phyloP scores from a whole-genome alignment of 164 flowering plant species.

The Cinnamomum micranthum region DNA sequence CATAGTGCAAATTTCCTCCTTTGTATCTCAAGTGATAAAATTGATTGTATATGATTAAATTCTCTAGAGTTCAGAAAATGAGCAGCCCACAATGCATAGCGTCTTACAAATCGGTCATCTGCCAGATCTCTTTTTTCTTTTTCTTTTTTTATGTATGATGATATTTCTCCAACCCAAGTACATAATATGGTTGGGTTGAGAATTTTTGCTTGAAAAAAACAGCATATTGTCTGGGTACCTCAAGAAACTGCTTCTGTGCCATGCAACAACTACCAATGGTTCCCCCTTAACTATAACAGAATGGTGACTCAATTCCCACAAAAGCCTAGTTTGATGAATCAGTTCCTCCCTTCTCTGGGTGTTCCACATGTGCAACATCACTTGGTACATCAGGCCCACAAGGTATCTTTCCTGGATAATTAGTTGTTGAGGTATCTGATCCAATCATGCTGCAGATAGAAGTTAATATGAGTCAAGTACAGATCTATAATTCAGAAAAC shows the following conservation, averaged over 20 bases:
- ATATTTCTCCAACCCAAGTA: constrained; percentile 6
- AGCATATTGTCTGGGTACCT: not conserved
- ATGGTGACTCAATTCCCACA: not conserved
- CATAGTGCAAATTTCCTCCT: not conserved
- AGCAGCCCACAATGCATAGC: not conserved
- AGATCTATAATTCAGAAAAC: not conserved
- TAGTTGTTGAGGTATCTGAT: constrained; percentile 49
- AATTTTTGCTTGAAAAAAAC: not conserved
- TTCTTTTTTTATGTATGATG: not conserved
- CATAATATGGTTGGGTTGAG: not conserved
- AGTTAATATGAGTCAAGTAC: not conserved
- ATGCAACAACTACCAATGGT: not conserved
- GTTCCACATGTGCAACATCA: constrained; percentile 37
- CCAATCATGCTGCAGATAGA: constrained; percentile 49
- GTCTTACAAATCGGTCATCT: not conserved
- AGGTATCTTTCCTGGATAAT: constrained; percentile 80
- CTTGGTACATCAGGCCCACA: constrained; percentile 59
- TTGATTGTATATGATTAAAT: not conserved
- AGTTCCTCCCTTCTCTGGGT: constrained; percentile 14
- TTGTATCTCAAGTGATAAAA: not conserved
- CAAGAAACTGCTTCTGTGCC: constrained; percentile 2
- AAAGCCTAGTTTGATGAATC: constrained; percentile 8
- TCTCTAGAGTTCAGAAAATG: not conserved
- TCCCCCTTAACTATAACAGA: not conserved
- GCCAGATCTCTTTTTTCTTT: not conserved